Percentiles rank a stretch among this genome's conserved stretches.
phyloP scores from a whole-genome alignment of 768 basidiomycete genomes.

The Lactarius indigo region DNA sequence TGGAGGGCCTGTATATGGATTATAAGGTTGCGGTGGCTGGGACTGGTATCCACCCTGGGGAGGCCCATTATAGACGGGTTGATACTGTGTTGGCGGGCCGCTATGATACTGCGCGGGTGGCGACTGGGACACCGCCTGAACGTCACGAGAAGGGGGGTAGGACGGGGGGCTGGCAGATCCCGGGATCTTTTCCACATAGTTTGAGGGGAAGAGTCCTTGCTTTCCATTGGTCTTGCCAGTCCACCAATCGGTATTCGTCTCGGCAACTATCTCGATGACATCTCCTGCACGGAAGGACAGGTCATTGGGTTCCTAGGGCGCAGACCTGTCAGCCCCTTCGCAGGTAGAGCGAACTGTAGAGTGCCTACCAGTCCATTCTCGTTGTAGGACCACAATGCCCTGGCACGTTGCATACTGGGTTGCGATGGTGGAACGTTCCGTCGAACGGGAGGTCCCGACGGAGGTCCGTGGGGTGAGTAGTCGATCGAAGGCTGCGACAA shows the following conservation, averaged over 20 bases:
- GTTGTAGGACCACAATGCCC: constrained; percentile 66
- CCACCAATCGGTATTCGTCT: constrained; percentile 90
- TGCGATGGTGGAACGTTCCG: constrained; percentile 26
- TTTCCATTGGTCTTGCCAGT: constrained; percentile 58
- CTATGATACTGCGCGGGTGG: constrained; percentile 22
- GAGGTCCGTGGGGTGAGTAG: constrained; percentile 5
- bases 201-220: constrained; percentile 75
- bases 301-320: constrained; percentile 67
- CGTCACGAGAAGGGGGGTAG: constrained; percentile 22
- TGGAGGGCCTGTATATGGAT: constrained; percentile 24
- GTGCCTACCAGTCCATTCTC: constrained; percentile 48
- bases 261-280: constrained; percentile 70
- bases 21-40: constrained; percentile 26
- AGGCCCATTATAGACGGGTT: constrained; percentile 33
- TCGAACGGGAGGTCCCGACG: constrained; percentile 21
- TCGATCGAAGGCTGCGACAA: constrained; percentile 4
- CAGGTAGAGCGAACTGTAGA: background rate
- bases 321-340: constrained; percentile 4
- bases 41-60: constrained; percentile 26
- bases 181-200: constrained; percentile 61
- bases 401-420: constrained; percentile 36
- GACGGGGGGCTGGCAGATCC: constrained; percentile 24
- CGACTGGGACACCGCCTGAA: background rate
- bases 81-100: constrained; percentile 37
- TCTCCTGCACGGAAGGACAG: constrained; percentile 75